Base-by-base conservation (phyloP, 768 basidiomycete species). In the Tricholoma furcatifolium region DNA sequence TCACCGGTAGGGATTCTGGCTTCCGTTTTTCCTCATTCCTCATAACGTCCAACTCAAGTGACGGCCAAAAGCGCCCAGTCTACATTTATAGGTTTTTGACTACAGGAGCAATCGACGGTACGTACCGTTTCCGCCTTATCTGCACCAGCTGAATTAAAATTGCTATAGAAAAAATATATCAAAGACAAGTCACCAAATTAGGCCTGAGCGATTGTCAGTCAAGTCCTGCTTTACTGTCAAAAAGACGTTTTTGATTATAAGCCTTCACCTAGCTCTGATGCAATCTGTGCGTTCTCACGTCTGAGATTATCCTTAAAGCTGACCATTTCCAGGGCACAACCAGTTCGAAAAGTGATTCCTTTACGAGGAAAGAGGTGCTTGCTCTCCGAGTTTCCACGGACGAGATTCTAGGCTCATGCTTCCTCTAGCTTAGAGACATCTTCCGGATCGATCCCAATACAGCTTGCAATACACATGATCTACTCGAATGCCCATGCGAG, bases 131-230 rank as follows among this genome's bases (percentile, higher is more conserved):
- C 7, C 27, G 7, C 4, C 27, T 7, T 27, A 27, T 27, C 34
- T 32, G 9, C 23, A 6, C 70, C 54, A 8, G 9, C 27, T 32
- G 38, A 24, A 27, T 4, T 2, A 9, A 41, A 47, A 12, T 42
- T 48, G 24, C 23, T 52, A 2, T 61, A 91, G 90, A 93, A 71
- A 93, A 95, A 72, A 92, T 96, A 20, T 95, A 82, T 64, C 92
- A 98, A 68, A 80, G 96, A 53, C 95, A 98, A 69, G 85, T 98
- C 27, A 97, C 92, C 15, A 98, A 98, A 69, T 79, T 92, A 10
- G 95, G 92, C 4, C 70, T 98, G 43, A 93, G 92, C 57, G 84
- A 91, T 58, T 91, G 90, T 91, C 60, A 70, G 84, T 74, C 14
- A 61, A 70, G 84, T 74, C 14, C 2, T 14, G 41, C 4, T 27